Evolutionary conservation across 495 filamentous ascomycete genomes (phyloP).

Genomic region (Penicillium paxilli): DNA sequence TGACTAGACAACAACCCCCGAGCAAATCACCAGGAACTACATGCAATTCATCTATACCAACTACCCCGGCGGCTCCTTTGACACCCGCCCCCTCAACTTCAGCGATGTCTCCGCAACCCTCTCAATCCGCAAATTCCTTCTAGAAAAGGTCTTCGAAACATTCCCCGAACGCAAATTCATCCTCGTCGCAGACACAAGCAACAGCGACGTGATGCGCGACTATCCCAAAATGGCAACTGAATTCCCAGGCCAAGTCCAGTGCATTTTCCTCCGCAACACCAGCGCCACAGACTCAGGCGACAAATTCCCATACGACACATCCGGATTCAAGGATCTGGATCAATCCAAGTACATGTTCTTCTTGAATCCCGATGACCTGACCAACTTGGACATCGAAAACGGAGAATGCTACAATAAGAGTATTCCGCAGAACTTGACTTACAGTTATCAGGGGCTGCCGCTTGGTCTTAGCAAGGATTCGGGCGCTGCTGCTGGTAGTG

Average conservation of each 20-base stretch:
- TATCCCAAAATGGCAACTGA: constrained; percentile 66
- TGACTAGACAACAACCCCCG: constrained; percentile 66
- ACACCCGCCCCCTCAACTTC: constrained; percentile 78
- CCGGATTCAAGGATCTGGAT: constrained; percentile 63
- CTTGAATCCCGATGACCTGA: constrained; percentile 65
- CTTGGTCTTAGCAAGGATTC: constrained; percentile 14
- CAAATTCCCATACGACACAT: constrained; percentile 73
- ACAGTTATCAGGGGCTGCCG: constrained; percentile 64
- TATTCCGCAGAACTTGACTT: constrained; percentile 67
- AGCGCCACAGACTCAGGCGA: constrained; percentile 60
- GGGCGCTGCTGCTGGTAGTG: not conserved
- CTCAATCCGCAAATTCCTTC: constrained; percentile 64
- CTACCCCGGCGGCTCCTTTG: constrained; percentile 71
- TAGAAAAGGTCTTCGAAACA: constrained; percentile 71
- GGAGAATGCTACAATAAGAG: constrained; percentile 67
- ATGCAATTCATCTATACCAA: constrained; percentile 78
- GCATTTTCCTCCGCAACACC: constrained; percentile 77
- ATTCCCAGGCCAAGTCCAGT: constrained; percentile 71
- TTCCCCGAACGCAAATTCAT: constrained; percentile 75
- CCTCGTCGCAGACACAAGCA: constrained; percentile 74
- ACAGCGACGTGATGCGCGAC: constrained; percentile 73
- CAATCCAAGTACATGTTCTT: constrained; percentile 78
- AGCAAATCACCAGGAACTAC: constrained; percentile 75
- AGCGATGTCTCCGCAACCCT: constrained; percentile 70
- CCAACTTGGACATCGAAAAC: constrained; percentile 62